phyloP scores from a whole-genome alignment of 129 eudicot genomes.

The Logfia minima region DNA sequence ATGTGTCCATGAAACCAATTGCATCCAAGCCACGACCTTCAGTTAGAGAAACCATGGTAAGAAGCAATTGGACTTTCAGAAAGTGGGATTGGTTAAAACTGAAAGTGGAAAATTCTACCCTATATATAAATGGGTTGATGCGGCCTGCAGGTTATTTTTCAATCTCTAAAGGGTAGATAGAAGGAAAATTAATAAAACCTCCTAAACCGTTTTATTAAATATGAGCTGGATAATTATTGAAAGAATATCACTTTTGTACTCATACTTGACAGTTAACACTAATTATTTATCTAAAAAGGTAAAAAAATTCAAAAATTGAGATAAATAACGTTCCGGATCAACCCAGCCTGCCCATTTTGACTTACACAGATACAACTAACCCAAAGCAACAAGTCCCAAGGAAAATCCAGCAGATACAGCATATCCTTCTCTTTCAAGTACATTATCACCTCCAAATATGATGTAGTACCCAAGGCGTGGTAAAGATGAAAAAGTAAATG shows the following conservation, averaged over 20 bases:
- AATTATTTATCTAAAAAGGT: background rate
- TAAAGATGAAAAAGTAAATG: background rate
- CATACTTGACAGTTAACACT: background rate
- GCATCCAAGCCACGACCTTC: conserved; percentile 86
- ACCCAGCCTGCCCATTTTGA: background rate
- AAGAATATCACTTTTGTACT: background rate
- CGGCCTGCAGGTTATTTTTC: background rate
- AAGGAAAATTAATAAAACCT: background rate
- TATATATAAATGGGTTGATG: background rate
- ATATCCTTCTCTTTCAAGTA: conserved; percentile 97
- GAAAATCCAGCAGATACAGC: conserved; percentile 97
- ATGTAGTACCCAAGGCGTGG: conserved; percentile 1
- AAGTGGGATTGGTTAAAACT: background rate
- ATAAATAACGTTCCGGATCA: background rate
- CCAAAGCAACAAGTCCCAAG: conserved; percentile 91
- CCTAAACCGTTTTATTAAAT: background rate
- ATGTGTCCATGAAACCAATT: conserved; percentile 63
- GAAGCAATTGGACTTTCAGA: conserved; percentile 21
- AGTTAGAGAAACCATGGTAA: conserved; percentile 30
- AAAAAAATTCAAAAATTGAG: background rate
- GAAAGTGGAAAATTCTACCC: background rate
- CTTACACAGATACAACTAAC: conserved; percentile 37
- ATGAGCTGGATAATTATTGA: background rate
- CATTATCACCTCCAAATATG: conserved; percentile 89
- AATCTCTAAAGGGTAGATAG: background rate